Conservation (phyloP, 2,329 filamentous ascomycete genomes). For the Colletotrichum tropicale region DNA sequence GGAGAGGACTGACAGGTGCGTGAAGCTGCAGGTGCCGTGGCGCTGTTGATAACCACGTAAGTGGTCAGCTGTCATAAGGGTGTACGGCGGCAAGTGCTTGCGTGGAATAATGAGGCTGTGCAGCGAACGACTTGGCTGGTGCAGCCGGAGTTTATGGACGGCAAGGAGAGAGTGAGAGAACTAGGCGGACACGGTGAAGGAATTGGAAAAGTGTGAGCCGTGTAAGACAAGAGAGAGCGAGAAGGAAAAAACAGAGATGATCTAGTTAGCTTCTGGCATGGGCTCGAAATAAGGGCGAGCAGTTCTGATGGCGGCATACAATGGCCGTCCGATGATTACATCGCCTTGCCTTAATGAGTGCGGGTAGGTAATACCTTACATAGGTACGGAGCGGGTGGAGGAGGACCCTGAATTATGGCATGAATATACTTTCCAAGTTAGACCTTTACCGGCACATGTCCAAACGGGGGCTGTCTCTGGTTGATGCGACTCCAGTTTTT, state of each 20-base stretch:
- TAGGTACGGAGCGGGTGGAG: background rate
- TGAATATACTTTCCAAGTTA: background rate
- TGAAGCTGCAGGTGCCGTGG: slow-evolving; percentile 1
- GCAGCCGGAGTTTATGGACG: background rate
- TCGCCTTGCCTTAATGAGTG: background rate
- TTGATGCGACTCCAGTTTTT: background rate
- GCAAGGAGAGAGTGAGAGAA: background rate
- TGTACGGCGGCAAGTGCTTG: slow-evolving; percentile 12
- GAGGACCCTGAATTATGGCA: slow-evolving; percentile 15
- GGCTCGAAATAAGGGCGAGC: background rate
- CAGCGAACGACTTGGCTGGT: background rate
- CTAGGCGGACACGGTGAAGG: background rate
- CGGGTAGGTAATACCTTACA: background rate
- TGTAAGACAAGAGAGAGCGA: background rate
- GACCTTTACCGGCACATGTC: background rate
- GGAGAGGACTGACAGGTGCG: background rate
- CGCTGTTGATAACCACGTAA: background rate
- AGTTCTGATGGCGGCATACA: background rate
- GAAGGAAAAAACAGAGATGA: fast-evolving
- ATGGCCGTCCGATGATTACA: background rate
- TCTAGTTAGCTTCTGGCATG: background rate
- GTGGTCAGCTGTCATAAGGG: background rate
- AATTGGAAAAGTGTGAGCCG: background rate
- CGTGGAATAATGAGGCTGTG: slow-evolving; percentile 22
- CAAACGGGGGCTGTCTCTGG: slow-evolving; percentile 1